These are phyloP conservation scores for Fusarium ambrosium DNA, from an alignment of 2,329 filamentous ascomycete genomes.

Conservation along the genomic window DNA sequence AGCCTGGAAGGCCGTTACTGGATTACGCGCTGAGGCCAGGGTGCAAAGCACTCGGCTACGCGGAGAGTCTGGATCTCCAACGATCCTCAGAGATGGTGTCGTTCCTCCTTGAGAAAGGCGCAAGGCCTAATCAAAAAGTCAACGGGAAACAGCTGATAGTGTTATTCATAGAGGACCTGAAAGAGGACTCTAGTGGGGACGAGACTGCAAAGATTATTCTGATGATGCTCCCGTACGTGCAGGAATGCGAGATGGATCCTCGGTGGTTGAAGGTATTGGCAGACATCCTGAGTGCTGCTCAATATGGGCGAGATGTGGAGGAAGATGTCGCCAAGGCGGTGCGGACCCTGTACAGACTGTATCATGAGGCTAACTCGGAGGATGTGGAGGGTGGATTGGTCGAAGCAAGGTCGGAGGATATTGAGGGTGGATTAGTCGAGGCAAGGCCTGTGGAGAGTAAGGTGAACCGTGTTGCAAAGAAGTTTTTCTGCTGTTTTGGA, in stretches of 20 bases:
- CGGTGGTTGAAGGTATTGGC: neutral
- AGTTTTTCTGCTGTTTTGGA: neutral
- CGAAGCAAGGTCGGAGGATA: too few relatives aligned
- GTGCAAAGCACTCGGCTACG: neutral
- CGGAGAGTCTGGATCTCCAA: neutral
- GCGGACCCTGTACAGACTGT: neutral
- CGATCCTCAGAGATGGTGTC: neutral
- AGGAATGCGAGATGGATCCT: neutral
- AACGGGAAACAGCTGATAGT: neutral
- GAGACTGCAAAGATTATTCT: neutral
- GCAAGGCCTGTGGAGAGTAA: neutral
- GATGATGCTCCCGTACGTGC: neutral
- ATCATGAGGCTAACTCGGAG: neutral
- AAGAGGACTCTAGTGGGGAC: neutral
- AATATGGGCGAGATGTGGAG: neutral
- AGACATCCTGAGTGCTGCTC: neutral
- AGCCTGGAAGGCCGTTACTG: neutral
- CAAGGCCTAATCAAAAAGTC: neutral
- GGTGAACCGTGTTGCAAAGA: neutral
- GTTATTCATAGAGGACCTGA: neutral
- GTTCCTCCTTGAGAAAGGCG: neutral
- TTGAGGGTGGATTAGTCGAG: too few relatives aligned
- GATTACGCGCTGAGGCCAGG: neutral
- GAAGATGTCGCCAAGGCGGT: too few relatives aligned
- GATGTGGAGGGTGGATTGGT: neutral